Conservation (phyloP, 495 filamentous ascomycete species). For the Pseudevernia furfuracea region DNA sequence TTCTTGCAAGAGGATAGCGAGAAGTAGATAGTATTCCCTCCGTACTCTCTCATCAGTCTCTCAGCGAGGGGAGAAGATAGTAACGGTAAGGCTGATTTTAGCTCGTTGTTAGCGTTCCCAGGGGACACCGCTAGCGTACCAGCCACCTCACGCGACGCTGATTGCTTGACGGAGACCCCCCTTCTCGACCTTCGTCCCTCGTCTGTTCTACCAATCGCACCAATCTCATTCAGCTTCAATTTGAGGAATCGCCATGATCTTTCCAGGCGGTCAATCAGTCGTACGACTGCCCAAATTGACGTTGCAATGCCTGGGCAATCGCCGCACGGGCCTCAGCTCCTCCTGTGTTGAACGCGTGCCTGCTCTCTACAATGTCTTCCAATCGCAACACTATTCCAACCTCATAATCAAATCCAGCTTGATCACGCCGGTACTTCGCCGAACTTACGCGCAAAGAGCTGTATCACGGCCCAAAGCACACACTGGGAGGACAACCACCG, state of each 20-base stretch:
- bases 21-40: neutral
- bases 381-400: neutral
- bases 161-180: neutral
- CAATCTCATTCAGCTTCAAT: neutral
- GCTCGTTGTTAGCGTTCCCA: neutral
- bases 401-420: neutral
- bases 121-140: neutral
- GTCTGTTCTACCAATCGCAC: slow-evolving; percentile 11
- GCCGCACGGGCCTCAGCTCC: slow-evolving; percentile 13
- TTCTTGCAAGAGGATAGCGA: neutral
- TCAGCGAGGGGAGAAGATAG: neutral
- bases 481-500: slow-evolving; percentile 24
- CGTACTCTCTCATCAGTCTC: neutral
- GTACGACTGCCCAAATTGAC: slow-evolving; percentile 15
- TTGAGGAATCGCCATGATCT: slow-evolving; percentile 12
- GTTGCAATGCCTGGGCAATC: slow-evolving; percentile 16
- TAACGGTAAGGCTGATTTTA: slow-evolving; percentile 3
- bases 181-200: slow-evolving; percentile 13
- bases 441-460: slow-evolving; percentile 22
- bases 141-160: slow-evolving; percentile 17
- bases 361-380: slow-evolving; percentile 5
- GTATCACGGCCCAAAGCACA: slow-evolving; percentile 29
- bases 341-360: slow-evolving; percentile 23
- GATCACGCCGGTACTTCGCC: slow-evolving; percentile 4
- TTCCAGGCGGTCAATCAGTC: slow-evolving; percentile 15